Base-by-base conservation (phyloP, 2,329 filamentous ascomycete genomes). In the Aspergillus ibericus region DNA sequence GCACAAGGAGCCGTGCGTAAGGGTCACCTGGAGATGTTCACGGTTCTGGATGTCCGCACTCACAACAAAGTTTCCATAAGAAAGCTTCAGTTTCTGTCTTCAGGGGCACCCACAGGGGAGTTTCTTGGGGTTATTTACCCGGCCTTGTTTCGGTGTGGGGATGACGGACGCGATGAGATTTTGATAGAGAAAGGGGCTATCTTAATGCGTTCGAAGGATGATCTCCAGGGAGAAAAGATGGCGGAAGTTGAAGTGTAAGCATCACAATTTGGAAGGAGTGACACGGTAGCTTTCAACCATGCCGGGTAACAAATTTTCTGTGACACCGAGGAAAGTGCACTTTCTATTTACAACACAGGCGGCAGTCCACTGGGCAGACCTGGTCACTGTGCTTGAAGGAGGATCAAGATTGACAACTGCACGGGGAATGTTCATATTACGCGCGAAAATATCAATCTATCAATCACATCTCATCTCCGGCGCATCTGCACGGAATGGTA, bases 131-230 rank as follows among this genome's bases (percentile, higher is more conserved):
- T 55, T 2, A 22, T 60, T 13, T 60, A 29, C 5, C 51, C 59
- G 5, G 55, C 50, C 2, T 38, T 58, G 16, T 55, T 52, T 20
- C 55, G 55, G 4, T 20, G 25, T 9, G 15, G 12, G 5, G 44
- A 16, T 2, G 5, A 0, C 9, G 36, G 36, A 5, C 3, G 16
- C 1, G 15, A n/a, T 12, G 12, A 48, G 8, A 34, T 58, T 15
- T 46, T 4, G 3, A 60, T 60, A 12, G 42, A 58, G 20, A 58
- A 58, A 20, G 55, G 46, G 27, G 32, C 54, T 5, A 51, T 60
- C 9, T 29, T 58, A 15, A 12, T 47, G 1, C 25, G 13, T 10
- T 15, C 10, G 25, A n/a, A 27, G 5, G 42, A n/a, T 20, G 13
- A 47, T 4, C 29, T 27, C 22, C 22, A 27, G 8, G 13, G 22